These are phyloP conservation scores for Dactylellina haptotyla DNA, from an alignment of 2,329 filamentous ascomycete species.

Conservation along the genomic window DNA sequence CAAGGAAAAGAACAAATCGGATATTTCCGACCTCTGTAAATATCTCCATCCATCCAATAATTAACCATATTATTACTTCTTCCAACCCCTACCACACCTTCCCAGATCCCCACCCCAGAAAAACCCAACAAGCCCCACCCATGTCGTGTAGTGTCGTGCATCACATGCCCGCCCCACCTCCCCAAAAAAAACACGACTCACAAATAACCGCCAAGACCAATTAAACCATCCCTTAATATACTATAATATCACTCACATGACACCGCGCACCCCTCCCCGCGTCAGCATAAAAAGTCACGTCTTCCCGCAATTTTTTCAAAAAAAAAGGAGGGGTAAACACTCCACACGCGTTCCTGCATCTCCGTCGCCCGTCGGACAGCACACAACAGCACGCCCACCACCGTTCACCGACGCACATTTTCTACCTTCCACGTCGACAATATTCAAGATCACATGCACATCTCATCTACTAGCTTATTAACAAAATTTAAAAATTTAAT, in stretches of 20 bases:
- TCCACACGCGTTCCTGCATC: not conserved
- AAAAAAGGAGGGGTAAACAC: constrained; percentile 6
- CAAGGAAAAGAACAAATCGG: too few relatives aligned
- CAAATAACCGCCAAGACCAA: constrained; percentile 8
- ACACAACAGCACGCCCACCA: not conserved
- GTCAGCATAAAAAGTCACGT: constrained; percentile 47
- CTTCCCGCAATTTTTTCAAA: constrained; percentile 31
- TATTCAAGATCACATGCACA: too few relatives aligned
- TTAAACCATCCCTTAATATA: not conserved
- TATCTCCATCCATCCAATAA: too few relatives aligned
- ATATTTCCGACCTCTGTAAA: too few relatives aligned
- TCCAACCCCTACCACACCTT: not conserved
- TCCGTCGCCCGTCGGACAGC: not conserved
- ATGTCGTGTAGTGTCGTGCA: too few relatives aligned
- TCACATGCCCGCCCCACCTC: too few relatives aligned
- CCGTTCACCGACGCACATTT: too few relatives aligned
- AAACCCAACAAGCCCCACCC: too few relatives aligned
- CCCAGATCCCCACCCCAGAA: not conserved
- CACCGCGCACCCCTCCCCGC: constrained; percentile 12
- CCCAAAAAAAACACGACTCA: not conserved
- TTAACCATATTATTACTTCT: too few relatives aligned
- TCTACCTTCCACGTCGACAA: too few relatives aligned
- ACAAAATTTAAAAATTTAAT: too few relatives aligned
- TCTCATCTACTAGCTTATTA: too few relatives aligned
- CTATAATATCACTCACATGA: constrained; percentile 26